Evolutionary conservation across 148 eudicot genomes (phyloP), one percentile per base, ranked within the genome.

Genomic region (Rhododendron kiyosumense): DNA sequence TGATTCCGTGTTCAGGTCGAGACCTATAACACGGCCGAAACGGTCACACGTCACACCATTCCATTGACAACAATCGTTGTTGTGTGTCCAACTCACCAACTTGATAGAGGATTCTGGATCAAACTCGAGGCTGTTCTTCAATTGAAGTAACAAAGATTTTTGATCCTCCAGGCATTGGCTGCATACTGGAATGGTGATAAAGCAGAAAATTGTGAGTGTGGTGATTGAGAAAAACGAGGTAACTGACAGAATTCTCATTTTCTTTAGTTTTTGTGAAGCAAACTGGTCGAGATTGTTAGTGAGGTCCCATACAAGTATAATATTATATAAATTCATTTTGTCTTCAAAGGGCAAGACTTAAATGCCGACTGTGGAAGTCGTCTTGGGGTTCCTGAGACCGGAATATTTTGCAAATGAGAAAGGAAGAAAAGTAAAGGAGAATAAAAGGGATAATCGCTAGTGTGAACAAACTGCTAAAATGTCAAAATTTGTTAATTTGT

Each of bases 11-110:
- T 79, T 85, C 6, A 91, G 86, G 45, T 88, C 86, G 43, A 91
- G 89, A 75, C 81, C 41, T 24, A 45, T 80, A 49, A 91, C 88
- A 41, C 28, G 85, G 22, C 92, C 90, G 5, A 20, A 78, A 1
- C 26, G 26, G 78, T 89, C 84, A 49, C 92, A 93, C 18, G 46
- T 54, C 24, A 91, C 91, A 2, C 93, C 93, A 3, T 49, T 49
- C 95, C 92, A 93, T 4, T 2, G 12, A 52, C 92, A 88, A 48
- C 90, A 88, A 32, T 90, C 89, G 0, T 77, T 63, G 78, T 38
- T 81, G 12, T 82, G 81, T 5, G 57, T 81, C 94, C 91, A 92
- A 10, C 51, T 49, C 9, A 54, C 81, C 14, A 89, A 85, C 85
- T 87, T 88, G 10, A 65, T 38, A 2, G 83, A 84, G 10, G 13